phyloP scores from a whole-genome alignment of 768 basidiomycete genomes.

The Suillus ampliporus region DNA sequence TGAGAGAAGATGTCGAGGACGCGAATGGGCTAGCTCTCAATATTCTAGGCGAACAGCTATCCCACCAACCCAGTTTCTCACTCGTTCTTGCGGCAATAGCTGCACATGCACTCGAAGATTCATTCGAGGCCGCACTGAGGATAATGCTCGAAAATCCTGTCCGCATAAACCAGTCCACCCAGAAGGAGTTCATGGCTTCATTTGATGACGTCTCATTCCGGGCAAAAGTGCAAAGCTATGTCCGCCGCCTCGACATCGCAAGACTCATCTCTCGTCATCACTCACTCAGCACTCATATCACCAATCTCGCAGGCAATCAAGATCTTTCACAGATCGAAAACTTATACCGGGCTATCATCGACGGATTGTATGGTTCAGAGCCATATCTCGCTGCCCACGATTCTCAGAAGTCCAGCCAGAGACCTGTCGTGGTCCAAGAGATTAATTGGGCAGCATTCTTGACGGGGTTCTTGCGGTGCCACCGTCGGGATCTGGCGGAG shows the following conservation, averaged over 20 bases:
- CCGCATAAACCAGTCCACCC: conserved; percentile 40
- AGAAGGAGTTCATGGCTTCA: conserved; percentile 45
- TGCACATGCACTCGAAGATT: conserved; percentile 63
- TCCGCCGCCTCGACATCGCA: conserved; percentile 55
- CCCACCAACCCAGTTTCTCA: conserved; percentile 35
- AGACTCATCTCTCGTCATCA: conserved; percentile 55
- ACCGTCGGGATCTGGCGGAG: conserved; percentile 61
- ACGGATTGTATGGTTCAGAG: conserved; percentile 54
- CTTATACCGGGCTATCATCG: conserved; percentile 57
- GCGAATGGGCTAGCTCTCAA: conserved; percentile 32
- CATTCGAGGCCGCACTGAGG: conserved; percentile 62
- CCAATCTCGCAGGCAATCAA: conserved; percentile 46
- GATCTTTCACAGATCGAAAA: conserved; percentile 43
- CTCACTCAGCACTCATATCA: conserved; percentile 55
- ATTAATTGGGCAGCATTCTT: conserved; percentile 70
- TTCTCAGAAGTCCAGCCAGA: conserved; percentile 41
- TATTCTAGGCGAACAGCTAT: conserved; percentile 22
- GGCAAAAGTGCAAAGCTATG: conserved; percentile 49
- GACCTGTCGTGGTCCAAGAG: conserved; percentile 58
- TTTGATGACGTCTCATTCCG: conserved; percentile 45
- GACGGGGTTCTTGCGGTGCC: conserved; percentile 62
- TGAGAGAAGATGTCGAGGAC: conserved; percentile 22
- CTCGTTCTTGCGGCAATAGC: conserved; percentile 59
- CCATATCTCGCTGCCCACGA: conserved; percentile 59
- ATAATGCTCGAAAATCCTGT: conserved; percentile 45